Evolutionary conservation across 1,284 basidiomycete species (phyloP).

Genomic region (Rhodotorula sp.): DNA sequence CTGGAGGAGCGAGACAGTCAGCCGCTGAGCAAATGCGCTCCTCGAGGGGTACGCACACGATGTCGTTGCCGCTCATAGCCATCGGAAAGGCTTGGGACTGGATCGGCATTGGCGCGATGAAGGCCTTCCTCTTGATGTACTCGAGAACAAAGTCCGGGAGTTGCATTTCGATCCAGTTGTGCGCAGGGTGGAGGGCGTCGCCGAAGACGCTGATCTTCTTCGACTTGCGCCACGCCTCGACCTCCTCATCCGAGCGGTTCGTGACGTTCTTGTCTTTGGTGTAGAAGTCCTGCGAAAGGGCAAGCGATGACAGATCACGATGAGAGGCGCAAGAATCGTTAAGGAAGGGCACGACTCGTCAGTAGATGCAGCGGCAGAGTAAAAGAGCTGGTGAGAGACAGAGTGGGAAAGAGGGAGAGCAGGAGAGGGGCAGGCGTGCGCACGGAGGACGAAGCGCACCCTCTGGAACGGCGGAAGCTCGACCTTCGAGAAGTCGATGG

Average conservation of each 20-base stretch:
- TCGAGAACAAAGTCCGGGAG: conserved; percentile 45
- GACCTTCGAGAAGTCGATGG: not conserved
- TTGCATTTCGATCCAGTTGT: conserved; percentile 48
- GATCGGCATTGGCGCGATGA: conserved; percentile 47
- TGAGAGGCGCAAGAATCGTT: not conserved
- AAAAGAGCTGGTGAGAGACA: too few species aligned
- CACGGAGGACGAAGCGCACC: not conserved
- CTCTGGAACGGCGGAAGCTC: conserved; percentile 1
- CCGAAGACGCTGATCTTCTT: conserved; percentile 35
- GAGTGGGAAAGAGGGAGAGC: too few species aligned
- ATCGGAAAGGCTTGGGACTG: conserved; percentile 51
- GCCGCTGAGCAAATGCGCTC: not conserved
- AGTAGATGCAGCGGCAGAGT: too few species aligned
- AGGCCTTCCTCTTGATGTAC: conserved; percentile 48
- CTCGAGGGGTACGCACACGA: conserved; percentile 20
- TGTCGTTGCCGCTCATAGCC: conserved; percentile 48
- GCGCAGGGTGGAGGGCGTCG: conserved; percentile 46
- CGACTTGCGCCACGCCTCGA: conserved; percentile 44
- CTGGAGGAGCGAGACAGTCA: not conserved
- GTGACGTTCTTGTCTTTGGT: conserved; percentile 44
- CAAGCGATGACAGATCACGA: too few species aligned
- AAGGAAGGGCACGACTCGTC: too few species aligned
- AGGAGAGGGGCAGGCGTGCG: too few species aligned
- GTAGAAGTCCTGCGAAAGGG: conserved; percentile 18
- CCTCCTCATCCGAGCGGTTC: conserved; percentile 42